Evolutionary conservation across 2,329 filamentous ascomycete genomes (phyloP).

Genomic region (Dothidotthia symphoricarpi): DNA sequence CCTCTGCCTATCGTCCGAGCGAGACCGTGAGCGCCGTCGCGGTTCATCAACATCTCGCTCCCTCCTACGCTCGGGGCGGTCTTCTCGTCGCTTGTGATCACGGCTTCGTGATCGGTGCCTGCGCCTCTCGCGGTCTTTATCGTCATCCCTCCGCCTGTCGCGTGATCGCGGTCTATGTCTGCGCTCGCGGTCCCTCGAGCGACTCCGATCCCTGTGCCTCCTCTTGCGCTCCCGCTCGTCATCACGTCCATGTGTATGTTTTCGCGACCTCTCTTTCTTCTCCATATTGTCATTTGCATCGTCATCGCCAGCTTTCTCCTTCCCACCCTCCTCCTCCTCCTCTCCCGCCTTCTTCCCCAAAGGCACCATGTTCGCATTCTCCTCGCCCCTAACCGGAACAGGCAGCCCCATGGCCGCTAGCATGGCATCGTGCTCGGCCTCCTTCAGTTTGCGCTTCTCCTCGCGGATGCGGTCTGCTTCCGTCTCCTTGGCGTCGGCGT

Average conservation of each 20-base stretch:
- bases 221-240: constrained; percentile 24
- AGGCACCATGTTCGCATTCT: constrained; percentile 63
- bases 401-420: constrained; percentile 78
- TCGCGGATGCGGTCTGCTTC: constrained; percentile 59
- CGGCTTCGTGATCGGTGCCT: constrained; percentile 32
- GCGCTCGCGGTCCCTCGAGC: constrained; percentile 29
- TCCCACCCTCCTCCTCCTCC: too few relatives aligned
- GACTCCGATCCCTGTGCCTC: constrained; percentile 27
- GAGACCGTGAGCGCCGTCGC: constrained; percentile 27
- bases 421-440: constrained; percentile 90
- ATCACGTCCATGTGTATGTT: constrained; percentile 27
- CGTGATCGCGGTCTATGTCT: constrained; percentile 31
- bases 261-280: constrained; percentile 26
- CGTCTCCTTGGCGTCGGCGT: constrained; percentile 57
- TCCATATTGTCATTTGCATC: constrained; percentile 27
- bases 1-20: constrained; percentile 10
- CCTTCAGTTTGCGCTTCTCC: constrained; percentile 79
- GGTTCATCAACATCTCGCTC: constrained; percentile 23
- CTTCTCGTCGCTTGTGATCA: constrained; percentile 25
- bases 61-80: constrained; percentile 22
- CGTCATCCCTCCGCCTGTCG: constrained; percentile 25
- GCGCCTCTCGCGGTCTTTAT: constrained; percentile 31
- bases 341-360: constrained; percentile 54
- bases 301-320: constrained; percentile 47
- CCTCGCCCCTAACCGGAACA: constrained; percentile 59